Evolutionary conservation across 2,329 filamentous ascomycete species (phyloP), one percentile per base, ranked within the genome.

Genomic region (Ceratocystis papillata): DNA sequence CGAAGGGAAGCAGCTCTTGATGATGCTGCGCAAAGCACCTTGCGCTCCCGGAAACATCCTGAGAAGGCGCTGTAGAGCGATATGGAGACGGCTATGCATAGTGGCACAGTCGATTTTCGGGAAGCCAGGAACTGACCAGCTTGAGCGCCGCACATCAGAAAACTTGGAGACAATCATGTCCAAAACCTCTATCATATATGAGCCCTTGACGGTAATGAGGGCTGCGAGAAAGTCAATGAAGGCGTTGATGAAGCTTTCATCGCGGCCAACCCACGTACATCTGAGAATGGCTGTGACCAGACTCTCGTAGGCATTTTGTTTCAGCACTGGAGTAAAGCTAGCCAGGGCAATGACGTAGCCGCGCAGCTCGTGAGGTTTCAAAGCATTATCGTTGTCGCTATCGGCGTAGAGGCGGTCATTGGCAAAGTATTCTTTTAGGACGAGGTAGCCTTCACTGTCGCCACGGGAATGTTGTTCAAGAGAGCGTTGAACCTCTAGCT

Each of bases 101-200:
- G 79, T 82, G 62, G 83, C 79, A 66, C 84, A 81, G 69, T 79
- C 79, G 60, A 95, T 84, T 5, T 77, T 76, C 74, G 84, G 70
- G 77, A 87, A 76, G 67, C 81, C 79, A 66, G 79, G 74, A 0
- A 81, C 78, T 45, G 70, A 73, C 77, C 79, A 82, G 28, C 78
- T 73, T 1, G 78, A 77, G 20, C 77, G 71, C 63, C 76, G 76
- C 45, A 76, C 78, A 63, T 78, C 82, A 67, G 83, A 81, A 72
- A 99, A 89, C 73, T 90, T 87, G 68, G 85, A 83, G 65, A 96
- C 86, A 68, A 97, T 81, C 84, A 90, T 93, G 67, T 84, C 81
- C 67, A 96, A 81, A 48, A 96, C 86, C 22, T 84, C 80, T 25
- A 81, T 81, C 44, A 95, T 82, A 75, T 90, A 95, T 15, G 84